Evolutionary conservation across 768 basidiomycete genomes (phyloP).

Genomic region (Atractiella rhizophila): DNA sequence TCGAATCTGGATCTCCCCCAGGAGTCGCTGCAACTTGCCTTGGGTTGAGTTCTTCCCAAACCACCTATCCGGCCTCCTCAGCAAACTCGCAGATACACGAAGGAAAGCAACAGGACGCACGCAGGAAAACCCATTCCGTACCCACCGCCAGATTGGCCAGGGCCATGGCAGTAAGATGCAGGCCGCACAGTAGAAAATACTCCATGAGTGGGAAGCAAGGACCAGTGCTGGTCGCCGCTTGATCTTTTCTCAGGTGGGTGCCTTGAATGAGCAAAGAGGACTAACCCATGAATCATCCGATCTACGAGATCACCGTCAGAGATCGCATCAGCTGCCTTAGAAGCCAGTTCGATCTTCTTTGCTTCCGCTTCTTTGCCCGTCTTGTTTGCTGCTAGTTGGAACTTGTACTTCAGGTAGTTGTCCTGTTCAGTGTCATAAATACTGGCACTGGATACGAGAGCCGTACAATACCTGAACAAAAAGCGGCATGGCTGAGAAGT

Average conservation of each 20-base stretch:
- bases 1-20: conserved; percentile 72
- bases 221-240: conserved; percentile 87
- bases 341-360: conserved; percentile 55
- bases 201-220: conserved; percentile 76
- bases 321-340: conserved; percentile 67
- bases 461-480: conserved; percentile 62
- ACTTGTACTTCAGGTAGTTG: conserved; percentile 72
- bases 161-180: conserved; percentile 56
- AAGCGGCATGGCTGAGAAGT: conserved; percentile 73
- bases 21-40: conserved; percentile 46
- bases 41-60: conserved; percentile 94
- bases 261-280: background rate
- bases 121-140: background rate
- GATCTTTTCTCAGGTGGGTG: background rate
- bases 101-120: background rate
- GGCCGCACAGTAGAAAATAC: conserved; percentile 72
- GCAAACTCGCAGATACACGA: background rate
- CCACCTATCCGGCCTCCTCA: conserved; percentile 35
- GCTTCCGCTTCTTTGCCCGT: conserved; percentile 40
- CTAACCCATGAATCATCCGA: conserved; percentile 67
- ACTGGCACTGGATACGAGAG: background rate
- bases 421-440: conserved; percentile 32
- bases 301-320: conserved; percentile 90
- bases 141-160: conserved; percentile 13
- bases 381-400: conserved; percentile 31